These are phyloP conservation scores for Yamadazyma taylorii DNA, from an alignment of 1,139 yeast genomes.

Conservation along the genomic window DNA sequence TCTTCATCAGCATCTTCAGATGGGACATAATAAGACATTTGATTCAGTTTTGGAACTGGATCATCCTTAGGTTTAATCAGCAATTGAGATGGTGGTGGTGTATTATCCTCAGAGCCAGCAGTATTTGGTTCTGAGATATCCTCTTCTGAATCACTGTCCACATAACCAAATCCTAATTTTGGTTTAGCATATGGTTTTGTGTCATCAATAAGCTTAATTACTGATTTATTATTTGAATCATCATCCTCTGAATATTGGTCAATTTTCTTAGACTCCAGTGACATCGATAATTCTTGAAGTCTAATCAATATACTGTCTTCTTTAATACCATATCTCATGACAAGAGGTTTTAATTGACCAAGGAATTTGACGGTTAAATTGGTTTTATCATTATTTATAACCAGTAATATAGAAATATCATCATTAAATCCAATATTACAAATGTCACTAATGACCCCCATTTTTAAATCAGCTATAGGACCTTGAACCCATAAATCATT, in stretches of 20 bases:
- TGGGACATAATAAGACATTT: not conserved
- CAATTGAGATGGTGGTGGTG: not conserved
- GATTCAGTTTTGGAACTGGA: conserved; percentile 2
- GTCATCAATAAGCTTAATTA: too few relatives aligned
- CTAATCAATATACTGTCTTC: not conserved
- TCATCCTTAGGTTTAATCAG: too few relatives aligned
- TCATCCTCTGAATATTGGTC: too few relatives aligned
- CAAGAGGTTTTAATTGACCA: conserved; percentile 34
- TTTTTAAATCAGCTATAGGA: conserved; percentile 13
- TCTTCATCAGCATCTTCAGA: too few relatives aligned
- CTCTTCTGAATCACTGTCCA: conserved; percentile 25
- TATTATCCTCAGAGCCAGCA: not conserved
- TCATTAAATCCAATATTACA: conserved; percentile 17
- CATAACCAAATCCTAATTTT: conserved; percentile 39
- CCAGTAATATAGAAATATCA: conserved; percentile 20
- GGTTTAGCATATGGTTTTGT: conserved; percentile 26
- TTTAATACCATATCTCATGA: conserved; percentile 22
- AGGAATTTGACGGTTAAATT: conserved; percentile 21
- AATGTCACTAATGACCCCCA: conserved; percentile 20
- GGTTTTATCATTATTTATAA: conserved; percentile 15
- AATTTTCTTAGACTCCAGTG: too few relatives aligned
- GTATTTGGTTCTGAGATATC: conserved; percentile 10
- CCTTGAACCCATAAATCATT: conserved; percentile 9
- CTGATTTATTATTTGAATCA: too few relatives aligned
- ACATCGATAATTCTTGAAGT: not conserved